Base-by-base conservation (phyloP, 2,329 filamentous ascomycete genomes). In the Paramyrothecium sp. region DNA sequence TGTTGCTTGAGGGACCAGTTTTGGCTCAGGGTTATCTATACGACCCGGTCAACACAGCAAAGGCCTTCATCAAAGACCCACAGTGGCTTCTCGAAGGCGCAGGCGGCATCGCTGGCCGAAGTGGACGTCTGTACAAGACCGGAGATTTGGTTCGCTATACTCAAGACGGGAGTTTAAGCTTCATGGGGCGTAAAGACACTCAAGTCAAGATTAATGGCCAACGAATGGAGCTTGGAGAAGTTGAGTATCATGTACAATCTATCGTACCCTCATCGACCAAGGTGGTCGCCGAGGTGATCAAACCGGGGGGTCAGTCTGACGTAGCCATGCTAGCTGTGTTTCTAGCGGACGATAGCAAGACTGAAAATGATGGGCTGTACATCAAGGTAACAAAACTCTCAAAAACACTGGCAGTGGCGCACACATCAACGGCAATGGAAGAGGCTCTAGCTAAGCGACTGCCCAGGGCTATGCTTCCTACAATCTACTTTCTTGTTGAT, bases 141-240 rank as follows among this genome's bases (percentile, higher is more conserved):
- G 66, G 67, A 1, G 67, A 69, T 49, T 48, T 67, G 1, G 58
- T 64, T 10, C 59, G 61, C 17, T 70, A 72, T 22, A 58, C 68
- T 23, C 38, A 56, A 0, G 66, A 79, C 53, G 75, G 75, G 3
- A 61, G 58, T n/a, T 65, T 81, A 10, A 61, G 67, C 0, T 79
- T 73, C 54, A 61, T 81, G 38, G 81, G 80, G 33, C 71, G 83
- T 26, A 81, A 81, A 60, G 83, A 86, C 60, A 73, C 73, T 1
- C 82, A 86, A 64, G 74, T 85, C 46, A 86, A 86, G 62, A 68
- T 86, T 12, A 74, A 76, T n/a, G 85, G 86, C 44, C 83, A 77
- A 49, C 66, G 81, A 54, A 71, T 82, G 54, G 85, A 80, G 66
- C 70, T 80, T 0, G 60, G 52, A 1, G 62, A 64, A 19, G 51